Base-by-base conservation (phyloP, 352 stramenopile genomes). In the Phytophthora citrophthora region DNA sequence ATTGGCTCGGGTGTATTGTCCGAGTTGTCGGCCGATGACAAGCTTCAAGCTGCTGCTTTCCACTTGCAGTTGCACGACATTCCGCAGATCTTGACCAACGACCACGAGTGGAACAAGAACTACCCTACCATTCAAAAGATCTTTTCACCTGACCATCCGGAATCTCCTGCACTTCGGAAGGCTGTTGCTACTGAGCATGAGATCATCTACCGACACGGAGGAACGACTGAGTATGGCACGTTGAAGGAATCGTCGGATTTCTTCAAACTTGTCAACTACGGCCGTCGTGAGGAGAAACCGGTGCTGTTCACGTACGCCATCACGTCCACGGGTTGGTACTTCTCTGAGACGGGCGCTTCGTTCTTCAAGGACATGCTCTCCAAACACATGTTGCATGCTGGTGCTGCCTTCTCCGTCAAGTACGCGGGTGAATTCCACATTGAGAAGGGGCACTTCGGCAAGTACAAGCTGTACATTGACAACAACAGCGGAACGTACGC, bases 291-390 rank as follows among this genome's bases (percentile, higher is more conserved):
- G 2, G 64, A 70, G 16, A 80, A 80, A 32, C 29, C 58, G 3
- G 68, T 80, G 23, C 60, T 80, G 15, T 80, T 75, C 46, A 80
- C 72, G 43, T 80, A 80, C 48, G 68, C 64, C 13, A 80, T 80
- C 27, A 75, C 45, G 5, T 32, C 55, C 2, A 72, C 40, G 18
- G 72, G 72, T n/a, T 80, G 63, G 68, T 80, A 72, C 64, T 80
- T 80, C 23, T 80, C 68, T 13, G 72, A 80, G 56, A 80, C 72
- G 6, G 72, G 72, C 1, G 72, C 72, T 1, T 29, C 72, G 8
- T 80, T 80, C 61, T 77, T 80, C 23, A 80, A 80, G 55, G 72
- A 80, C 60, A 80, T 80, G 55, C 51, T 80, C 29, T 80, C 72
- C 12, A 80, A 80, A 64, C 72, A 80, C 53, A 77, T 80, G 72